Evolutionary conservation across 805 yeast species (phyloP).

Genomic region (Candida xiaguanensis): DNA sequence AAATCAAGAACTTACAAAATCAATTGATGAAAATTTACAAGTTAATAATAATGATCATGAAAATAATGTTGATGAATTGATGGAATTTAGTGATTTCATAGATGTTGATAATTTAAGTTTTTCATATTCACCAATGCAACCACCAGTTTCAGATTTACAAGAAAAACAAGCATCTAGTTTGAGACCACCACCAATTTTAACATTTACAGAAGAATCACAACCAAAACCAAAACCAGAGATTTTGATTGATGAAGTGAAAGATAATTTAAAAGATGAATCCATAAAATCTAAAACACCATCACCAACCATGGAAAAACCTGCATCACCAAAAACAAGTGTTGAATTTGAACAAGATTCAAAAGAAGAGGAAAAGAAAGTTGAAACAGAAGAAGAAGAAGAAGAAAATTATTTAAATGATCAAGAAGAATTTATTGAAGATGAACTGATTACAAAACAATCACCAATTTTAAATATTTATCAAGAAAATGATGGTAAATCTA

Average conservation of each 20-base stretch:
- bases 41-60: neutral
- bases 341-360: neutral
- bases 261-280: too few relatives aligned
- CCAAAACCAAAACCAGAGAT: neutral
- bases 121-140: conserved; percentile 18
- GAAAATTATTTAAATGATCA: neutral
- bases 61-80: conserved; percentile 21
- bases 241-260: too few relatives aligned
- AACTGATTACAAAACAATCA: conserved; percentile 12
- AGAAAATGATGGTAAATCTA: conserved; percentile 10
- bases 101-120: conserved; percentile 37
- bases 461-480: conserved; percentile 18
- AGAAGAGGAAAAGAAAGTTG: neutral
- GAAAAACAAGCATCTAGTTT: neutral
- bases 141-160: neutral
- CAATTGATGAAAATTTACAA: conserved; percentile 10
- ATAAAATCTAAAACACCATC: conserved; percentile 8
- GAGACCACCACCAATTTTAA: conserved; percentile 1
- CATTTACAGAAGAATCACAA: neutral
- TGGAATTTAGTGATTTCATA: conserved; percentile 39
- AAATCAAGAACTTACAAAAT: conserved; percentile 10
- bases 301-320: conserved; percentile 6
- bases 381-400: neutral
- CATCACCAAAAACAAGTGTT: conserved; percentile 5
- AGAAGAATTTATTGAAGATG: neutral